Conservation (phyloP, 2,329 filamentous ascomycete genomes). For the Talaromyces sp. region DNA sequence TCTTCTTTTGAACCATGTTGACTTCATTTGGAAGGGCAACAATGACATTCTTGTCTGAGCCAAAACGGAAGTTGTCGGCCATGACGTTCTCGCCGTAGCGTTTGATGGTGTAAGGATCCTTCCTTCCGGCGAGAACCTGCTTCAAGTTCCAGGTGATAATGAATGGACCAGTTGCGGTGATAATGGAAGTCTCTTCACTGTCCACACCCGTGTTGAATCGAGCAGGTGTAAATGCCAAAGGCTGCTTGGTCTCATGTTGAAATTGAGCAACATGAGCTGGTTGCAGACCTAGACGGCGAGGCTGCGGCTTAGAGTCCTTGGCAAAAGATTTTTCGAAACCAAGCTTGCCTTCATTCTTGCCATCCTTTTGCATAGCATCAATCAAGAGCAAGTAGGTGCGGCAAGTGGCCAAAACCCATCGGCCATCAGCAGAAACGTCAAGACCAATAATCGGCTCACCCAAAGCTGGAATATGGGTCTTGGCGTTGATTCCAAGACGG, state of each 20-base stretch:
- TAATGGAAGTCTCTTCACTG: slow-evolving; percentile 83
- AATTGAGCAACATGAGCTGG: slow-evolving; percentile 95
- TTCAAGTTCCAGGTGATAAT: slow-evolving; percentile 95
- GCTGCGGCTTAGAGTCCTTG: slow-evolving; percentile 90
- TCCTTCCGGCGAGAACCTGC: slow-evolving; percentile 76
- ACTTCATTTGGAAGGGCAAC: slow-evolving; percentile 96
- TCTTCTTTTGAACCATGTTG: slow-evolving; percentile 89
- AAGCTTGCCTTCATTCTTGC: slow-evolving; percentile 97
- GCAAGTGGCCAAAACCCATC: slow-evolving; percentile 92
- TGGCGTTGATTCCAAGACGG: slow-evolving; percentile 91
- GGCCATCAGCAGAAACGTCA: slow-evolving; percentile 91
- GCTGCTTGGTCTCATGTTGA: slow-evolving; percentile 87
- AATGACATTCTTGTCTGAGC: slow-evolving; percentile 96
- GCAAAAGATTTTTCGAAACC: slow-evolving; percentile 92
- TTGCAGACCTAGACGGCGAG: slow-evolving; percentile 80
- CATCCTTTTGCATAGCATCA: slow-evolving; percentile 82
- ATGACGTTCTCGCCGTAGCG: slow-evolving; percentile 93
- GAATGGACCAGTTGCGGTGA: slow-evolving; percentile 93
- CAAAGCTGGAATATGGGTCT: slow-evolving; percentile 92
- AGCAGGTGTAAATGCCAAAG: slow-evolving; percentile 83
- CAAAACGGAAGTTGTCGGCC: slow-evolving; percentile 97
- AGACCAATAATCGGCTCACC: slow-evolving; percentile 93
- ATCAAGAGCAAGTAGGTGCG: slow-evolving; percentile 92
- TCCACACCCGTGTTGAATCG: slow-evolving; percentile 90
- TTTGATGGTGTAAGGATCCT: slow-evolving; percentile 94